A percentile compares a stretch with the other conserved stretches of the same genome.
Conservation (phyloP, 768 basidiomycete genomes). For the Lentinula boryana region DNA sequence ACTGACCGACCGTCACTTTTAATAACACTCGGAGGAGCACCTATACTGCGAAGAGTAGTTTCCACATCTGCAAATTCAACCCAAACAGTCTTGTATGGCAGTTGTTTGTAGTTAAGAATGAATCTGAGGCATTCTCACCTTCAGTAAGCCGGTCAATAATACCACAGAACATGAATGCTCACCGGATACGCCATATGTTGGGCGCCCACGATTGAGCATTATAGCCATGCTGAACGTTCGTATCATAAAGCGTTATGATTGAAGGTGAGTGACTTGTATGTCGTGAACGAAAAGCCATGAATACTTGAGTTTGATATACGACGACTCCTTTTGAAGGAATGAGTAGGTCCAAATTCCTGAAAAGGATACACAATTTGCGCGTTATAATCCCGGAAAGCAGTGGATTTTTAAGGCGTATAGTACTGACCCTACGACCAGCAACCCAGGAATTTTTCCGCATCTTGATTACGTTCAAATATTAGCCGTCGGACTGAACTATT, state of each 20-base stretch:
- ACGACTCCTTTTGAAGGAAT: background rate
- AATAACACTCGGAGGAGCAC: slow-evolving; percentile 49
- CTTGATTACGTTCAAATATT: too few species aligned
- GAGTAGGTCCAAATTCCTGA: background rate
- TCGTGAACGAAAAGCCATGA: background rate
- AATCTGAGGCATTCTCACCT: slow-evolving; percentile 33
- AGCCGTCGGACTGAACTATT: too few species aligned
- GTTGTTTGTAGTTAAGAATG: slow-evolving; percentile 71
- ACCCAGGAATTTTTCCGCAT: too few species aligned
- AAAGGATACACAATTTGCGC: background rate
- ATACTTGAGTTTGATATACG: background rate
- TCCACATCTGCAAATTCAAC: slow-evolving; percentile 70
- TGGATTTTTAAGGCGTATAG: background rate
- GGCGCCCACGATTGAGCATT: slow-evolving; percentile 66
- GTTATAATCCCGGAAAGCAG: background rate
- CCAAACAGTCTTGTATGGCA: slow-evolving; percentile 66
- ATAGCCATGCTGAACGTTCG: slow-evolving; percentile 37
- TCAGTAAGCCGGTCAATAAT: background rate
- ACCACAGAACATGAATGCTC: slow-evolving; percentile 4
- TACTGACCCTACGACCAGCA: background rate
- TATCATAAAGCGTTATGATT: slow-evolving; percentile 60
- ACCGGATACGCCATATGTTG: slow-evolving; percentile 72
- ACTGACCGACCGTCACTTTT: slow-evolving; percentile 54
- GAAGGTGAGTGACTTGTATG: background rate
- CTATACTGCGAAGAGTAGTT: slow-evolving; percentile 46